Evolutionary conservation across 495 filamentous ascomycete species (phyloP).

Genomic region (Aspergillus bridgeri): DNA sequence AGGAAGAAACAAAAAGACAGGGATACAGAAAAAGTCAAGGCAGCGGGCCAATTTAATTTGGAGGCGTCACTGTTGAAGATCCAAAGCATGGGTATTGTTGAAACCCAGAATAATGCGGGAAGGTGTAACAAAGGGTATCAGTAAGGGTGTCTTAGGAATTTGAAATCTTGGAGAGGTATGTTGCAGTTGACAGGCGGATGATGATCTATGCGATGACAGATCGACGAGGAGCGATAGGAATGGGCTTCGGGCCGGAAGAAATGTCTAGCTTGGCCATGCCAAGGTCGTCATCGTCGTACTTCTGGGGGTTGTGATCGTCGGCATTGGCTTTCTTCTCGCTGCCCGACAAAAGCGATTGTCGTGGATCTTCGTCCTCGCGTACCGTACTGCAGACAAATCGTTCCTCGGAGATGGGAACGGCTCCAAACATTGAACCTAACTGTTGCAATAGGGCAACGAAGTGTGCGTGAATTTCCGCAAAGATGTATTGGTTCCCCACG

Average conservation of each 20-base stretch:
- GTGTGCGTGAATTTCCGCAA: constrained; percentile 76
- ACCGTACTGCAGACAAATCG: constrained; percentile 43
- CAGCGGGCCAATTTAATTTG: constrained; percentile 10
- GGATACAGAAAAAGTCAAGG: constrained; percentile 10
- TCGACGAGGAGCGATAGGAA: constrained; percentile 41
- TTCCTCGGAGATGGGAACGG: constrained; percentile 42
- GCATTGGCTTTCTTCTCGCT: constrained; percentile 16
- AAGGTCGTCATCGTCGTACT: constrained; percentile 33
- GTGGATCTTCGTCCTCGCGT: constrained; percentile 29
- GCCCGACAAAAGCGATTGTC: constrained; percentile 22
- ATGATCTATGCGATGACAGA: constrained; percentile 36
- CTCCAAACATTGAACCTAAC: constrained; percentile 52
- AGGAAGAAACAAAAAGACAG: constrained; percentile 12
- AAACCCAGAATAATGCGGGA: neutral
- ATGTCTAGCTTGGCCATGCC: constrained; percentile 37
- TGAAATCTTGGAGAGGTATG: neutral
- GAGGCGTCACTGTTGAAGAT: constrained; percentile 5
- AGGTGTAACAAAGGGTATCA: neutral
- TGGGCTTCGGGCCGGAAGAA: constrained; percentile 40
- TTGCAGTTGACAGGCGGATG: constrained; percentile 14
- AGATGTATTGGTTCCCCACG: constrained; percentile 81
- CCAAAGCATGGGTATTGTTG: neutral
- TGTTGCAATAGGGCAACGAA: constrained; percentile 74
- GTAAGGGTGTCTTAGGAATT: neutral
- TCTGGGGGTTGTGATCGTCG: constrained; percentile 20